Evolutionary conservation across 108 stramenopile species (phyloP), one percentile per base, ranked within the genome.

Genomic region (Nannochloropsis salina): DNA sequence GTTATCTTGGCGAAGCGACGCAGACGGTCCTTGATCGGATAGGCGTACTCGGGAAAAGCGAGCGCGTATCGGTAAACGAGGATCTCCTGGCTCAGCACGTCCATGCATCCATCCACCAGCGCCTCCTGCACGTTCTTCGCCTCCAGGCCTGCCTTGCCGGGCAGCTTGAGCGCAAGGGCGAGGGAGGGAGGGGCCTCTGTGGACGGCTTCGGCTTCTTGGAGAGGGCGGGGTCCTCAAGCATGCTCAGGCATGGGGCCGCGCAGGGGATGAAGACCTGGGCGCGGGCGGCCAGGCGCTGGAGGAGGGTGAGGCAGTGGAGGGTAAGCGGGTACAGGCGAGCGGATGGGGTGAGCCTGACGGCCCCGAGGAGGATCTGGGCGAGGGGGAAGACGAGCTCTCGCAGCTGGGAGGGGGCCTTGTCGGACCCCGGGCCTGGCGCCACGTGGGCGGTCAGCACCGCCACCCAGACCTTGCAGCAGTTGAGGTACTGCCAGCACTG

Each of bases 401-500:
- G 31, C 43, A 89, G 89, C 85, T 86, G 91, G 12, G 90, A 87
- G 42, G 83, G 85, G 11, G 18, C 21, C 6, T 51, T 6, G 47
- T 85, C 9, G 44, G 20, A 31, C 41, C 9, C 6, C 42, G 44
- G 80, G 9, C 43, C 12, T 61, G 11, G 43, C 5, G 41, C 42
- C 5, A 15, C 22, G 80, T 92, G 86, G 42, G 93, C 93, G 80
- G 92, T 87, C 82, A 97, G 87, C 12, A 97, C 95, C 2, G 95
- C 94, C 41, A 93, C 92, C 96, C 97, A 97, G 40, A 96, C 84
- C 83, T 94, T 94, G 80, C 96, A 84, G 79, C 95, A 96, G 88
- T 96, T 93, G 85, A 97, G 84, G 83, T 94, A 98, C 90, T 98
- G 99, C 99, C 99, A 99, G 83, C 95, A 93, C 79, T 93, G 95